Percentiles rank a stretch among this genome's conserved stretches.
phyloP scores from a whole-genome alignment of 306 rosid species.

The Urtica urens region DNA sequence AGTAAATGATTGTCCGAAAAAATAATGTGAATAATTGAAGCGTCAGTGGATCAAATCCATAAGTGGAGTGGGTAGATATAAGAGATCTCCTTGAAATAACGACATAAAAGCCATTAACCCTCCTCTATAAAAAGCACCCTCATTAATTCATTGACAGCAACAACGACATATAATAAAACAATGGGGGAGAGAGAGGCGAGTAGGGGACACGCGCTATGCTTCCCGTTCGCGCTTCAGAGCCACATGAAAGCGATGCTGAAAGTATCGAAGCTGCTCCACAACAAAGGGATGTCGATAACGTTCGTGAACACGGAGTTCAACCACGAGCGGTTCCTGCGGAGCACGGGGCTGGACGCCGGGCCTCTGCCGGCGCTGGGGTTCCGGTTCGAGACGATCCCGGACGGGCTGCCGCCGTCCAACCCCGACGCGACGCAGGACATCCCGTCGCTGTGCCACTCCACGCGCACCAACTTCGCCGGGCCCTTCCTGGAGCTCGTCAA shows the following conservation, averaged over 20 bases:
- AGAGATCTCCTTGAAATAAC: no score
- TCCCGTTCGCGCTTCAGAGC: not conserved
- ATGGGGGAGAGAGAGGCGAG: no score
- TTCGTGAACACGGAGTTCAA: slow-evolving; percentile 2
- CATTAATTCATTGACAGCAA: no score
- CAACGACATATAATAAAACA: no score
- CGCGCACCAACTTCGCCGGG: slow-evolving; percentile 5
- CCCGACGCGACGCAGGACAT: slow-evolving; percentile 18
- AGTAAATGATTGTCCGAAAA: no score
- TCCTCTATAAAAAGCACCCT: no score
- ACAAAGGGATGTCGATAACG: not conserved
- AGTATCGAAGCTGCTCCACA: not conserved
- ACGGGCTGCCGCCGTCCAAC: slow-evolving; percentile 14
- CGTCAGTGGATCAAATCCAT: no score
- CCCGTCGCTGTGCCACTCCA: slow-evolving; percentile 6
- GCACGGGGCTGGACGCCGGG: no score
- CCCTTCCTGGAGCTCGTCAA: slow-evolving; percentile 19
- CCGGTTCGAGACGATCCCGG: slow-evolving; percentile 13
- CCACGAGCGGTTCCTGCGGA: not conserved
- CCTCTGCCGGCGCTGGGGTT: slow-evolving; percentile 6
- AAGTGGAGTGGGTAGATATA: no score
- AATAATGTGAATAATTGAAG: no score
- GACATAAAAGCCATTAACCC: no score
- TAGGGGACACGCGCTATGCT: not conserved
- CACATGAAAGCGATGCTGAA: not conserved